phyloP scores from a whole-genome alignment of 257 asterid species.

The Solanum appendiculatum region DNA sequence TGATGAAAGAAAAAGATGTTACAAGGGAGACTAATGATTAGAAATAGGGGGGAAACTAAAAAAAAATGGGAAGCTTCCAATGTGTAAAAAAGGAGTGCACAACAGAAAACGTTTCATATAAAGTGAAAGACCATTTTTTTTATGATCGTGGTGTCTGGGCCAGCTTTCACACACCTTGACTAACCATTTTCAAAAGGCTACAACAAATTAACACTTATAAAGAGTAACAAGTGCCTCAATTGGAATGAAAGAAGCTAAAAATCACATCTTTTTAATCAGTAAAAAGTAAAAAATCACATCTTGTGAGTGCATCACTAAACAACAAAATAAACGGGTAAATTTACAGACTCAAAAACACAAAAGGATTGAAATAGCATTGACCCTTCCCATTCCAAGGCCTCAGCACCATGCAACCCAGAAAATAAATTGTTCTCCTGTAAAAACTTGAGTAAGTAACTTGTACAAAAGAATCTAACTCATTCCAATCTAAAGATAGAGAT shows the following conservation, averaged over 20 bases:
- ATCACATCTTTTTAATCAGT: background rate
- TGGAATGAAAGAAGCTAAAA: background rate
- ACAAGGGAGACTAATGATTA: background rate
- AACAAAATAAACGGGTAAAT: background rate
- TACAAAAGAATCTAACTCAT: background rate
- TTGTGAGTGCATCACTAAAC: background rate
- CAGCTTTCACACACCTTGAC: too few relatives aligned
- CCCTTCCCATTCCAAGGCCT: background rate
- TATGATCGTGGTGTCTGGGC: too few relatives aligned
- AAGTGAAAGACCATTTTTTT: background rate
- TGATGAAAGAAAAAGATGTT: background rate
- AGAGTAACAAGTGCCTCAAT: background rate
- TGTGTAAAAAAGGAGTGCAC: background rate
- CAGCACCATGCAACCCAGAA: constrained; percentile 1
- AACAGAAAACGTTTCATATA: background rate
- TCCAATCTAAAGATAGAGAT: background rate
- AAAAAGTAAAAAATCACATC: background rate
- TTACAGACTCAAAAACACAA: background rate
- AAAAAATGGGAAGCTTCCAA: background rate
- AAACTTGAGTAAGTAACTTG: background rate
- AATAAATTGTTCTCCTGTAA: background rate
- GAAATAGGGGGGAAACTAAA: background rate
- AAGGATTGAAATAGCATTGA: background rate
- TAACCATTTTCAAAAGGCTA: background rate
- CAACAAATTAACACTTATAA: background rate